Base-by-base conservation (phyloP, 768 basidiomycete genomes). In the Phylloporus arenicola region DNA sequence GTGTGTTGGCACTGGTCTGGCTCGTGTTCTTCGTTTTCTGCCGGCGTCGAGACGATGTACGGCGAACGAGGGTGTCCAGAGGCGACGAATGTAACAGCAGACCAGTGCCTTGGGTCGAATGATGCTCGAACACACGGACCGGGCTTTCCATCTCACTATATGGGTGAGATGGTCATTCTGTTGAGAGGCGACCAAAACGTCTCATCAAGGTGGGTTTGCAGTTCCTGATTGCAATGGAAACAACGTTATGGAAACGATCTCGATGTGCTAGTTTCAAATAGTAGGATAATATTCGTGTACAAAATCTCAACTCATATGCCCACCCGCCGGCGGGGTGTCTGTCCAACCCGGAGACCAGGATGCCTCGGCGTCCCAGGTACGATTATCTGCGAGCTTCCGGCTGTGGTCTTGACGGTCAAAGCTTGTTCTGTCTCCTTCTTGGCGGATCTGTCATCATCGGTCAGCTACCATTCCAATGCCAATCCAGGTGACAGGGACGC, bases 301-400 rank as follows among this genome's bases (percentile, higher is more conserved):
- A 29, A 39, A 39, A 13, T 9, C 29, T 17, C 27, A 51, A 12
- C 47, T 66, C 60, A 90, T 57, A 92, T 81, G 24, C 89, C 90
- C 25, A 78, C 78, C 55, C 76, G 74, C 54, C 84, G 76, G 55
- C 84, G 71, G n/a, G 89, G 89, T 25, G 90, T 92, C 64, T 87
- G 86, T 3, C 75, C 75, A 27, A 86, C 72, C 44, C 87, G 75
- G 59, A 82, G 74, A 4, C 85, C 86, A 8, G 78, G 72, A 64
- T 86, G 83, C 56, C 84, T 75, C 11, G 89, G 88, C 8, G 90
- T 92, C 17, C 88, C 88, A 25, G 88, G 88, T 8, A 90, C 79
- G 44, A 86, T 84, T 34, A 91, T 79, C 66, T 82, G 81, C 3
- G 83, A 73, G 47, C 80, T 77, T 3, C 79, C 77, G 38, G 72